These are phyloP conservation scores for Claviceps digitariae DNA, from an alignment of 2,329 filamentous ascomycete genomes.

Conservation along the genomic window DNA sequence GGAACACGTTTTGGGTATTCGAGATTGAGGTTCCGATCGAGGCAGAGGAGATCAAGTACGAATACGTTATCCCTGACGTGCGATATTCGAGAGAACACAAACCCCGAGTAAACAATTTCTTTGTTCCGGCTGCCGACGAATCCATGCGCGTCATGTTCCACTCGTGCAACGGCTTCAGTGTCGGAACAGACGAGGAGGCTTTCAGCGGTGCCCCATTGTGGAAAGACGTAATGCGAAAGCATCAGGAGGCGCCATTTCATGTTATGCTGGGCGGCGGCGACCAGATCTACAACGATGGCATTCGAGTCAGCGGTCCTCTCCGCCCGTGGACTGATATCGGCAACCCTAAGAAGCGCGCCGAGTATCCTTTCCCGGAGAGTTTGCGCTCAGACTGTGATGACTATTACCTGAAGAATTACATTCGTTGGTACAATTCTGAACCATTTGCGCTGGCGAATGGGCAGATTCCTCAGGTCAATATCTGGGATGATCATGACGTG, in stretches of 20 bases:
- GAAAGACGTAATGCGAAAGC: constrained; percentile 80
- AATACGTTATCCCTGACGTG: constrained; percentile 60
- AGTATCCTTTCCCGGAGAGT: constrained; percentile 61
- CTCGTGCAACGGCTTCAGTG: constrained; percentile 92
- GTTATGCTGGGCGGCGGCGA: constrained; percentile 93
- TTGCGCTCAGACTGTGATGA: constrained; percentile 75
- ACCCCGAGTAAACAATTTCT: constrained; percentile 56
- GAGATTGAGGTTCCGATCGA: constrained; percentile 66
- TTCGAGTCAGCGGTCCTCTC: constrained; percentile 73
- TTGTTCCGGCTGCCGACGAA: constrained; percentile 67
- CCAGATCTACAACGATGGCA: constrained; percentile 92
- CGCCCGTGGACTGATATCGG: constrained; percentile 70
- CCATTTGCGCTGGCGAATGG: constrained; percentile 77
- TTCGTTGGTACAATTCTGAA: constrained; percentile 70
- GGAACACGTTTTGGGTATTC: constrained; percentile 89
- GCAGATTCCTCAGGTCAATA: constrained; percentile 90
- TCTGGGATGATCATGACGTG: constrained; percentile 92
- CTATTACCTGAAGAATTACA: constrained; percentile 84
- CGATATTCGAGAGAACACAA: constrained; percentile 44
- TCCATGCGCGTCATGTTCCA: constrained; percentile 99
- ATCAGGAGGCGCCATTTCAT: constrained; percentile 73
- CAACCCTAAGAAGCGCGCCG: constrained; percentile 70
- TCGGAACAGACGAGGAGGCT: constrained; percentile 70
- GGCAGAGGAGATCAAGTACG: constrained; percentile 57
- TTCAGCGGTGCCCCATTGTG: constrained; percentile 89